Base-by-base conservation (phyloP, 1,284 basidiomycete genomes). In the Trametes versicolor region DNA sequence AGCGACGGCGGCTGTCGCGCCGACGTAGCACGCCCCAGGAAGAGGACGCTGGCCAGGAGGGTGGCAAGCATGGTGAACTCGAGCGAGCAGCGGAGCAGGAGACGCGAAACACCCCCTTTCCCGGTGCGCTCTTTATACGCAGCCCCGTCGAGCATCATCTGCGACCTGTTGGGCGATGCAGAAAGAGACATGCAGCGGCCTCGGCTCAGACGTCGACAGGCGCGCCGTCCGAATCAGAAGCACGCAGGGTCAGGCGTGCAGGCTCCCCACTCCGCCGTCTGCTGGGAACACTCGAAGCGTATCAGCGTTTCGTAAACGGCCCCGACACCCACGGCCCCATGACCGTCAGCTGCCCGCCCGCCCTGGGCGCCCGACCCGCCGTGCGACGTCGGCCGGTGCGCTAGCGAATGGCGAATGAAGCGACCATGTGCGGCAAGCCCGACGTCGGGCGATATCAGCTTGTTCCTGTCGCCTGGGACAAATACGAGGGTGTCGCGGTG, bases 1-100 rank as follows among this genome's bases (percentile, higher is more conserved):
- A 64, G 48, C 10, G 63, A 49, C 6, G 53, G 29, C 19, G 36
- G 52, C 7, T 55, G 47, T 21, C 52, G 54, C n/a, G 60, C 60
- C 39, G 32, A 56, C 15, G 36, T 36, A 4, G 43, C n/a, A 15
- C 60, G 25, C 12, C 61, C 60, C 19, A 67, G 9, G 17, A 62
- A 52, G 7, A 70, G 62, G 4, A 48, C 52, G 50, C 61, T 63
- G 0, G 64, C 64, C 19, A 70, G 23, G 49, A 67, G 48, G 15
- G 53, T 62, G 12, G 64, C 64, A 25, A 67, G 57, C 68, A 67
- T 70, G 29, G 60, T 58, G 36, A 70, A 62, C 41, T 43, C 41
- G 15, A 62, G 27, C 43, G 65, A 49, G 51, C 34, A 50, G 27
- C 58, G 51, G 4, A 67, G 58, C 47, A 67, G 43, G 47, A 50